Conservation (phyloP, 2,329 filamentous ascomycete species). For the Thelonectria rubi region DNA sequence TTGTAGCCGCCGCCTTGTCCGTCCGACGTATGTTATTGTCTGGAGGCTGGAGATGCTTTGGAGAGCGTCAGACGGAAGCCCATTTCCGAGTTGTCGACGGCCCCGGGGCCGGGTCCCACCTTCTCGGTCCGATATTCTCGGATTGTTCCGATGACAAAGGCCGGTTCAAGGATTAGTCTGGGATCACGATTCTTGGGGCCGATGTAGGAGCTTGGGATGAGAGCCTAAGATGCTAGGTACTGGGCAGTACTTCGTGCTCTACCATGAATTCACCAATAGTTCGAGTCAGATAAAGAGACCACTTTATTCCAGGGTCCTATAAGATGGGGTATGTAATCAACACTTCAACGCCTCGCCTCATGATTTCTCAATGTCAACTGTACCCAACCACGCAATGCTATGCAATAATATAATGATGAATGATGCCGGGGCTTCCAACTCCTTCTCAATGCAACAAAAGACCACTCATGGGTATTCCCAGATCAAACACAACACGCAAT, state of each 20-base stretch:
- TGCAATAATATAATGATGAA: slow-evolving; percentile 14
- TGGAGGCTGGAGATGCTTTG: not conserved
- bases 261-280: not conserved
- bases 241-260: not conserved
- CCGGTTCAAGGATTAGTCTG: slow-evolving; percentile 2
- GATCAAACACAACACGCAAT: slow-evolving; percentile 17
- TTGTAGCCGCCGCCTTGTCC: too few species aligned
- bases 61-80: slow-evolving; percentile 26
- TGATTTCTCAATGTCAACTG: slow-evolving; percentile 36
- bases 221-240: not conserved
- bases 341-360: slow-evolving; percentile 31
- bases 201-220: slow-evolving; percentile 4
- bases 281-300: not conserved
- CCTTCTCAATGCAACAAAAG: slow-evolving; percentile 17
- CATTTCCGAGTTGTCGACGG: slow-evolving; percentile 28
- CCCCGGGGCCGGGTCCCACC: slow-evolving; percentile 24
- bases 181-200: not conserved
- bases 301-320: slow-evolving; percentile 11
- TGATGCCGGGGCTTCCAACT: slow-evolving; percentile 15
- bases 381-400: slow-evolving; percentile 18
- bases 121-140: slow-evolving; percentile 24
- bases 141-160: slow-evolving; percentile 10
- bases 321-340: slow-evolving; percentile 26
- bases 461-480: slow-evolving; percentile 30
- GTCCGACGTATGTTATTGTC: not conserved